A percentile compares a stretch with the other conserved stretches of the same genome.
These are phyloP conservation scores for Saitozyma sp. DNA, from an alignment of 768 basidiomycete genomes.

Conservation along the genomic window DNA sequence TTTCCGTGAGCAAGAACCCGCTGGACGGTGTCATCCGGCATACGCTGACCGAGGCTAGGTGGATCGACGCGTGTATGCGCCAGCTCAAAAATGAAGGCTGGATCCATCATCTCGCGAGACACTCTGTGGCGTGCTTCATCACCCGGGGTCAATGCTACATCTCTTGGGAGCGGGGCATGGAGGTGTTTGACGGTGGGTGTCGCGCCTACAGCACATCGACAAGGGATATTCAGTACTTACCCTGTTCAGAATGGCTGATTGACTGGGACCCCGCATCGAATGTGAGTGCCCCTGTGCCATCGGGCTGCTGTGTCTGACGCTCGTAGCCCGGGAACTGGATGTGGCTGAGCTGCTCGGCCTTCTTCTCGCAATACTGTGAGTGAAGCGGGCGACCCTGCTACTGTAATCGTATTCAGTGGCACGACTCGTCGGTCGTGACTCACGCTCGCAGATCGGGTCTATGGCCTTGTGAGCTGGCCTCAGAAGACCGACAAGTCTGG, in stretches of 20 bases:
- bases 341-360: conserved; percentile 54
- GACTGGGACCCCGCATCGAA: conserved; percentile 54
- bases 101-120: conserved; percentile 54
- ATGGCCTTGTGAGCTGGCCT: conserved; percentile 50
- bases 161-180: conserved; percentile 55
- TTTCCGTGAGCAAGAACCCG: conserved; percentile 48
- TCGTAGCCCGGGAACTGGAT: conserved; percentile 52
- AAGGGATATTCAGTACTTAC: neutral
- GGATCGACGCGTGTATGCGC: conserved; percentile 53
- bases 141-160: conserved; percentile 55
- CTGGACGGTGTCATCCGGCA: neutral
- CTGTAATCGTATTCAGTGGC: neutral
- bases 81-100: conserved; percentile 52
- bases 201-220: neutral
- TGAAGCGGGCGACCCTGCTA: conserved; percentile 8
- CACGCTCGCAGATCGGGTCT: conserved; percentile 40
- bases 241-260: conserved; percentile 45
- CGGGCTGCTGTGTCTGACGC: neutral
- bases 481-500: conserved; percentile 52
- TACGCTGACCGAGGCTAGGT: conserved; percentile 18
- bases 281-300: conserved; percentile 17
- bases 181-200: conserved; percentile 54
- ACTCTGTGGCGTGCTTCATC: conserved; percentile 53
- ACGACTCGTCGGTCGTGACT: neutral
- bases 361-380: conserved; percentile 51